Evolutionary conservation across 2,329 filamentous ascomycete species (phyloP).

Genomic region (Metarhizium guizhouense): DNA sequence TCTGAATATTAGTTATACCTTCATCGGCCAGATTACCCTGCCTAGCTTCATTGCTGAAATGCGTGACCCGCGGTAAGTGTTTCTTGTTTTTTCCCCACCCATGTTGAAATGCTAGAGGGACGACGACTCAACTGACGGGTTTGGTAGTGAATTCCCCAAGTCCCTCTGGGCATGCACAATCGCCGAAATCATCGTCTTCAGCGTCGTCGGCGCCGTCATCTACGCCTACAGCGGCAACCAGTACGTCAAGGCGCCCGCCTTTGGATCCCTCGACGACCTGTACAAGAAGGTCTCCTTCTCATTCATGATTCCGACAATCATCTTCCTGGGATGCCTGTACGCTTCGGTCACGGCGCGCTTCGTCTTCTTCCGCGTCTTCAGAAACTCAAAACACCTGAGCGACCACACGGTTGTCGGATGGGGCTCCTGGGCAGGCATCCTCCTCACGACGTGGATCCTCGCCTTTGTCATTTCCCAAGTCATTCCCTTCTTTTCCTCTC

Average conservation of each 20-base stretch:
- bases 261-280: conserved; percentile 68
- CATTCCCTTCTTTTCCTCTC: conserved; percentile 84
- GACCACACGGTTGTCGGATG: conserved; percentile 77
- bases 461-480: conserved; percentile 89
- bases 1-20: conserved; percentile 92
- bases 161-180: conserved; percentile 87
- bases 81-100: too few relatives aligned
- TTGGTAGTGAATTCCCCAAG: conserved; percentile 76
- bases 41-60: conserved; percentile 95
- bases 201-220: conserved; percentile 68
- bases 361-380: conserved; percentile 84
- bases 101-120: background rate
- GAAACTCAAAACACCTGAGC: conserved; percentile 68
- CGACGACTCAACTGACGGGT: conserved; percentile 16
- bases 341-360: conserved; percentile 85
- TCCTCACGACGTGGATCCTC: conserved; percentile 65
- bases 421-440: conserved; percentile 66
- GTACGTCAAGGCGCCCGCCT: conserved; percentile 81
- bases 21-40: conserved; percentile 90
- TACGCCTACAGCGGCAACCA: conserved; percentile 86
- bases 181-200: conserved; percentile 78
- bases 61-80: conserved; percentile 47
- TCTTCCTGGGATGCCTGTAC: conserved; percentile 86
- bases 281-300: conserved; percentile 87
- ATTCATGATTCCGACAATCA: conserved; percentile 91